A percentile compares a stretch with the other conserved stretches of the same genome.
Conservation (phyloP, 1,284 basidiomycete genomes). For the Cutaneotrichosporon cavernicola region DNA sequence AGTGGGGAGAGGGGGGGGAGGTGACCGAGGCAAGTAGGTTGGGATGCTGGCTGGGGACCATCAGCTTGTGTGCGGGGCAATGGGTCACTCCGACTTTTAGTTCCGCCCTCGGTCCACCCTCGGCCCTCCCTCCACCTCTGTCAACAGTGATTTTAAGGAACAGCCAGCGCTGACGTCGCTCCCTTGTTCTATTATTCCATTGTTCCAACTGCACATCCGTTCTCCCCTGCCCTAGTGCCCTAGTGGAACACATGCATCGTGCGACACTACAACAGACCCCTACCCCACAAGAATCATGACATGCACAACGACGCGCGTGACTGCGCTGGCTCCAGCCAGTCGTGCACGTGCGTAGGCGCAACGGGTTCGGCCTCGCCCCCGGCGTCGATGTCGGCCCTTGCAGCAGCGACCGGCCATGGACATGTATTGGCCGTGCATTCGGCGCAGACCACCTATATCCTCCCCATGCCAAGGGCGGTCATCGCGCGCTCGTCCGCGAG, state of each 20-base stretch:
- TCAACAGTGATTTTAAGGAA: too few relatives aligned
- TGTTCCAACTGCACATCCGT: background rate
- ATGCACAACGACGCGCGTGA: background rate
- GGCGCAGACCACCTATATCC: background rate
- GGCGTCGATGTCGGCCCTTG: background rate
- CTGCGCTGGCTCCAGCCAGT: background rate
- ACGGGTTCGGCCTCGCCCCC: background rate
- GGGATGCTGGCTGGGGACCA: background rate
- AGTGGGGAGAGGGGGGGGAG: background rate
- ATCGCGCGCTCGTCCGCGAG: background rate
- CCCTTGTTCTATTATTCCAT: background rate
- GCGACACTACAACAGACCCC: slow-evolving; percentile 1
- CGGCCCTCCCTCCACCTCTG: background rate
- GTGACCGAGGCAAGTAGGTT: background rate
- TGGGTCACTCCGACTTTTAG: background rate
- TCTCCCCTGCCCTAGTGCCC: background rate
- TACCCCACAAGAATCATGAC: slow-evolving; percentile 1
- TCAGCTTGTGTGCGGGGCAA: background rate
- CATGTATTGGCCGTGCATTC: background rate
- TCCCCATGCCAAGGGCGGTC: background rate
- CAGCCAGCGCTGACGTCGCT: background rate
- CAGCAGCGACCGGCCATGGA: background rate
- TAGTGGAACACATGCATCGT: slow-evolving; percentile 2
- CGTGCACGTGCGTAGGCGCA: background rate
- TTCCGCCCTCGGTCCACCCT: background rate